Evolutionary conservation across 768 basidiomycete species (phyloP), one percentile per base, ranked within the genome.

Genomic region (Sporobolomyces phaffii): DNA sequence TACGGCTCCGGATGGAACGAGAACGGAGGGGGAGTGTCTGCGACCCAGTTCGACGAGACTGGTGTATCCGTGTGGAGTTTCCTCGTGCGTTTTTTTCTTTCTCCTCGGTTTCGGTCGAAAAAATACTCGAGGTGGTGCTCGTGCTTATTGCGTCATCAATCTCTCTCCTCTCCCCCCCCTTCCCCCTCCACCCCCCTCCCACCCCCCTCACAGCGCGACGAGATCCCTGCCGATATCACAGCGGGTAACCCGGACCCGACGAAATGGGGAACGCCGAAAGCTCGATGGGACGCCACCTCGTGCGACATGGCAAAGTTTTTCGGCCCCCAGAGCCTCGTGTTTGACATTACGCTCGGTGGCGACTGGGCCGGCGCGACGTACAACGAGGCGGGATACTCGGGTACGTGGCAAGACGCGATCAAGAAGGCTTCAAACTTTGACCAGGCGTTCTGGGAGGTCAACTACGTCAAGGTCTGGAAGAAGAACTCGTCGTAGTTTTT

Each of bases 61-160:
- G 83, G 81, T 8, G 79, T 84, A 65, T 74, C 75, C 28, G 78
- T 83, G 61, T 85, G 82, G 86, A 86, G 85, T 79, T 84, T 86
- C 52, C 61, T 41, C 24, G 64, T 65, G 13, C 33, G 64, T 50
- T n/a, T 29, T 31, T 31, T 49, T 24, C 31, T 44, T n/a, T 10
- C 20, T 33, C 7, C n/a, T n/a, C n/a, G n/a, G n/a, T 17, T 38
- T 38, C 10, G 38, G 7, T 22, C 44, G 44, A 45, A 24, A 45
- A 10, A 20, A 13, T 28, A 5, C 47, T n/a, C n/a, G n/a, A n/a
- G n/a, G n/a, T n/a, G n/a, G n/a, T n/a, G n/a, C n/a, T n/a, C n/a
- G n/a, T n/a, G n/a, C n/a, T n/a, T n/a, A n/a, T n/a, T n/a, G n/a
- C n/a, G n/a, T n/a, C n/a, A n/a, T n/a, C n/a, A n/a, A n/a, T n/a